Base-by-base conservation (phyloP, 495 filamentous ascomycete species). In the Clavariopsis aquatica region DNA sequence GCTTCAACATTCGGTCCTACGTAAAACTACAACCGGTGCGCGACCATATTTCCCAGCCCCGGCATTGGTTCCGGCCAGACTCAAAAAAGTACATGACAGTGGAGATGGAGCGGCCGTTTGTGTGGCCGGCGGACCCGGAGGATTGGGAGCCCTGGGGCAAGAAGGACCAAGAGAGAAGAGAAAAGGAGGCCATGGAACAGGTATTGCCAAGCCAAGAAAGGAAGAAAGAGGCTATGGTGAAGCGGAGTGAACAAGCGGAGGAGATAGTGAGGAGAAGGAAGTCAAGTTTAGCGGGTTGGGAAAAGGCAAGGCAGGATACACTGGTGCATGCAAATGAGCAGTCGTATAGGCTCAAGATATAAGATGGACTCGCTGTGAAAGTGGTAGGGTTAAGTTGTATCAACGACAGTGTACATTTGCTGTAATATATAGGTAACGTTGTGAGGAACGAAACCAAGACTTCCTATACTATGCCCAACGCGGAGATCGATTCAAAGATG, bases 21-120 rank as follows among this genome's bases (percentile, higher is more conserved):
- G 81, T 97, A 74, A 83, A 90, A 74, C 84, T 89, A 72, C 80
- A 83, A 69, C 83, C 81, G 52, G 79, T 90, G 28, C 75, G 75
- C 55, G 82, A 78, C 53, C 78, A 78, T 52, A 81, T 79, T 64
- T 72, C 70, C 22, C 41, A 54, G 34, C 60, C 67, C 27, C 60
- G 70, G 66, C 77, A 84, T 49, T 78, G 74, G 72, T 73, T 65
- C 62, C 83, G 91, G 24, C 88, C 89, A 26, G 76, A 79, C 59
- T 79, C 84, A 34, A 81, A 86, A 65, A 97, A 97, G 85, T 89
- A 84, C 75, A 97, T 97, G 93, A 91, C 88, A 27, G 89, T 92
- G 51, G 88, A 96, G 79, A 82, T 97, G 79, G 82, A 79, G 34
- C 75, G 85, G 80, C 89, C 91, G 38, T 96, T 97, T 81, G 84